These are phyloP conservation scores for Botryotinia narcissicola DNA, from an alignment of 2,329 filamentous ascomycete species.

Conservation along the genomic window DNA sequence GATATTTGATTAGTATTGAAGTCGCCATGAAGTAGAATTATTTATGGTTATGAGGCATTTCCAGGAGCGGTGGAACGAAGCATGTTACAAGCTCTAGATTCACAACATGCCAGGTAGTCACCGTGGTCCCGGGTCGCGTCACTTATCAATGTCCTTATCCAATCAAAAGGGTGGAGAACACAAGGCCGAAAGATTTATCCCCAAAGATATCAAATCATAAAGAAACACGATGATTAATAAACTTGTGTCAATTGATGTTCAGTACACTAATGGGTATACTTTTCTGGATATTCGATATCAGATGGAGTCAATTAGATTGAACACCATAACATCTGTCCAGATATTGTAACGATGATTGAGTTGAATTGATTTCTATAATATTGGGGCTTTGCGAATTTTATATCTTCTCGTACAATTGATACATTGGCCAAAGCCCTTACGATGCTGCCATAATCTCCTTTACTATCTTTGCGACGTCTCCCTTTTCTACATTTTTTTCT, in stretches of 20 bases:
- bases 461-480: constrained; percentile 58
- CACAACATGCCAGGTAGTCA: constrained; percentile 14
- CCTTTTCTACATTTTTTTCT: constrained; percentile 63
- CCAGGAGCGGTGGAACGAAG: neutral
- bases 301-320: neutral
- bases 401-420: neutral
- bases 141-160: neutral
- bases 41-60: constrained; percentile 2
- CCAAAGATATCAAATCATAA: constrained; percentile 7
- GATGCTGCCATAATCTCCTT: constrained; percentile 46
- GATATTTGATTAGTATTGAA: constrained; percentile 2
- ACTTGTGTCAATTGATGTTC: neutral
- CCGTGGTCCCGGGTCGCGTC: constrained; percentile 14
- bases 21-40: constrained; percentile 13
- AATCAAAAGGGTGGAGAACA: constrained; percentile 15
- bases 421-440: constrained; percentile 14
- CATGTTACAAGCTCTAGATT: constrained; percentile 14
- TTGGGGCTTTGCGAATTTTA: neutral
- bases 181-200: constrained; percentile 11
- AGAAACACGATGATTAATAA: neutral
- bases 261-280: neutral
- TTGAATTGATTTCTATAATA: neutral
- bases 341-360: neutral
- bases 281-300: neutral
- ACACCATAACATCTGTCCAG: neutral